Percentiles rank a stretch among this genome's conserved stretches.
Conservation (phyloP, 768 basidiomycete species). For the Paxillus ammoniavirescens region DNA sequence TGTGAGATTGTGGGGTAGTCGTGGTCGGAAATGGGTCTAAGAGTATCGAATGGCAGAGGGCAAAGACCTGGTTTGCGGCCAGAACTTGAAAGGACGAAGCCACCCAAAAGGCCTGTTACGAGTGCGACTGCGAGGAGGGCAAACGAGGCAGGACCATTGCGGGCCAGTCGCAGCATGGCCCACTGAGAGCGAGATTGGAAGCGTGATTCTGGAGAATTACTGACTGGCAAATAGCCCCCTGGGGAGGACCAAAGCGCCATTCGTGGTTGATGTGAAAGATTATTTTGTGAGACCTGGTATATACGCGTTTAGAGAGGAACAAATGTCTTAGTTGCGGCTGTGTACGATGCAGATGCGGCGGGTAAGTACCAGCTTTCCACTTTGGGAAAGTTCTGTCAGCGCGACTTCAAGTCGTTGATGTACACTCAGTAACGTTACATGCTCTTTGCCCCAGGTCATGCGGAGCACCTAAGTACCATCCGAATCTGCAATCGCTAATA, state of each 20-base stretch:
- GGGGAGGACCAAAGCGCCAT: slow-evolving; percentile 12
- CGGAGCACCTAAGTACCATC: too few relatives aligned
- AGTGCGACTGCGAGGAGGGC: slow-evolving; percentile 20
- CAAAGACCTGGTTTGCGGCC: slow-evolving; percentile 18
- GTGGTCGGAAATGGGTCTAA: background rate
- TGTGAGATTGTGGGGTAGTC: background rate
- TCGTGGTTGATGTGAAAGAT: background rate
- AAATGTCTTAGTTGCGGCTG: too few relatives aligned
- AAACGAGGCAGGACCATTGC: slow-evolving; percentile 14
- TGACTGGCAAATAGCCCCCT: slow-evolving; percentile 23
- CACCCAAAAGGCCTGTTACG: slow-evolving; percentile 24
- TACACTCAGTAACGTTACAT: too few relatives aligned
- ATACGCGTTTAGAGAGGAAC: too few relatives aligned
- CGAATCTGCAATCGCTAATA: too few relatives aligned
- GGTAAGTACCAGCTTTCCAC: too few relatives aligned
- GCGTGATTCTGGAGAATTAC: slow-evolving; percentile 7
- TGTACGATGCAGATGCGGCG: too few relatives aligned
- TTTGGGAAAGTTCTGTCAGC: too few relatives aligned
- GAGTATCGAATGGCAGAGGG: slow-evolving; percentile 13
- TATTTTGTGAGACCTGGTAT: background rate
- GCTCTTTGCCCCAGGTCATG: too few relatives aligned
- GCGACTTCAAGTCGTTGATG: too few relatives aligned
- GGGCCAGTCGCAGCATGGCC: slow-evolving; percentile 13
- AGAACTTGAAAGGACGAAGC: slow-evolving; percentile 21
- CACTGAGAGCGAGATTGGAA: slow-evolving; percentile 1